Base-by-base conservation (phyloP, 2,329 filamentous ascomycete species). In the Cladophialophora psammophila region DNA sequence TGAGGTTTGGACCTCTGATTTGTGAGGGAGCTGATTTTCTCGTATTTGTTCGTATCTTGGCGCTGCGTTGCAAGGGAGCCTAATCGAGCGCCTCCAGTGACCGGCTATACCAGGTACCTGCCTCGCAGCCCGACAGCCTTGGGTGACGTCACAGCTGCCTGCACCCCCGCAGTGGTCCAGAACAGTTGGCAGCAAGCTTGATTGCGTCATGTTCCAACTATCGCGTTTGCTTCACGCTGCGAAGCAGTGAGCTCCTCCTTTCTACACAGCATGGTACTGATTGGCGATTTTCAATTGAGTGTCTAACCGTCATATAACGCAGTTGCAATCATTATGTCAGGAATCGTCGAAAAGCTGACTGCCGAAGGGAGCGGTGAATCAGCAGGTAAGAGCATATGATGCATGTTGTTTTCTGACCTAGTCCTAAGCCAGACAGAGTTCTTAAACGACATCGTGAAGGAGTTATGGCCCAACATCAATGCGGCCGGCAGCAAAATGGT, bases 391-490 rank as follows among this genome's bases (percentile, higher is more conserved):
- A 65, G 50, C 54, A 54, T 58, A n/a, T 59, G 42, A 62, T 68
- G 59, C 35, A 42, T 42, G 55, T 13, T 2, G 18, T 42, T 57
- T 60, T 57, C 15, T 52, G 55, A 42, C n/a, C 48, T 55, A 34
- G 48, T 60, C 50, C 54, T 69, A 60, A 69, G 36, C 53, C 36
- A 18, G 59, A 69, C 67, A 69, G 64, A 69, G 64, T 69, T 69
- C 61, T 59, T 69, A 40, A 69, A 69, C 65, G 67, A 69, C 48
- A 64, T 69, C 48, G 67, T 69, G 60, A 69, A 67, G 52, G 48
- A 45, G 57, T 34, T 69, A 67, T 69, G 67, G 67, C 67, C 67
- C 34, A 69, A 69, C 36, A 69, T 69, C 64, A 69, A 69, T 50
- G 67, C 67, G 32, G 67, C 67, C 38, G 67, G 67, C 48, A 67